Base-by-base conservation (phyloP, 441 rosid genomes). In the Erysimum cheiri region DNA sequence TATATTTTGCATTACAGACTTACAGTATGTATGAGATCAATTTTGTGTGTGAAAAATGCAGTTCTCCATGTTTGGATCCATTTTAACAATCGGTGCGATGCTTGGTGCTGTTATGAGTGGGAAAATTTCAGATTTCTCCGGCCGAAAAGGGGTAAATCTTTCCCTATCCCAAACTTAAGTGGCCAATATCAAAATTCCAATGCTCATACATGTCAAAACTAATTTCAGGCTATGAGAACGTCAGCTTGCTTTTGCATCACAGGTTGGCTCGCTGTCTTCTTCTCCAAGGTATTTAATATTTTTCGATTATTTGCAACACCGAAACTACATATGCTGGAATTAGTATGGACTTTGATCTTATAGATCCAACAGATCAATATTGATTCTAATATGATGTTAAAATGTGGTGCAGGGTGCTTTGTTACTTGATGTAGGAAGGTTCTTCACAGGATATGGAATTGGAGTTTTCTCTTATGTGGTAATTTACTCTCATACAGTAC, bases 51-150 rank as follows among this genome's bases (percentile, higher is more conserved):
- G 9, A 67, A 19, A 48, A 31, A 54, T 41, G 58, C 84, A 93
- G 98, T 93, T 89, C 86, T 89, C 98, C n/a, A 72, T 83, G 85
- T 93, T 93, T 74, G 97, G 98, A 13, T 93, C 98, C 9, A 89
- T 91, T 64, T 37, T 93, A 63, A 91, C 96, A 31, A 88, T 91
- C 32, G 97, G 98, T 15, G 97, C 96, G 65, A 93, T 93, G 98
- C 56, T 91, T 69, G 98, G 98, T 57, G 96, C 97, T 80, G 62
- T 87, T 48, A 77, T 86, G 13, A 91, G 98, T 67, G 98, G 98
- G 11, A 54, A 78, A 53, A 77, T 88, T 26, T 85, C 96, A 68
- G 97, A 93, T 77, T 78, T 79, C 55, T 41, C 82, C 4, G 98
- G 98, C 46, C 83, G 97, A 26, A 91, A 91, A 81, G 95, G 97